Evolutionary conservation across 495 filamentous ascomycete species (phyloP).

Genomic region (Terfezia claveryi): DNA sequence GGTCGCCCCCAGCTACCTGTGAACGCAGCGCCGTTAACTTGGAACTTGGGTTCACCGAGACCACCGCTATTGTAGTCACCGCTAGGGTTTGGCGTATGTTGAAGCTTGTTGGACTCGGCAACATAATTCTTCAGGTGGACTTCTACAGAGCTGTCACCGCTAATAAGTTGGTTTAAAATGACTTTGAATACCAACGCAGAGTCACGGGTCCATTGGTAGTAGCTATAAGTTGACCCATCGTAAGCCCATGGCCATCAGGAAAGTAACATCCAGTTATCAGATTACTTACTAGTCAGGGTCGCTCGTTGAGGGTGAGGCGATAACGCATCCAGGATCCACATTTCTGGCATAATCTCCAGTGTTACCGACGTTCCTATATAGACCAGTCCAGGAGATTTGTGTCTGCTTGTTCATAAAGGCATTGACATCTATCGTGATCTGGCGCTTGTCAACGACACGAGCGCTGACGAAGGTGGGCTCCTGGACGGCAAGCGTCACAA

Average conservation of each 20-base stretch:
- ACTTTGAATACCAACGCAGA: constrained; percentile 40
- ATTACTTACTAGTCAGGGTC: too few relatives aligned
- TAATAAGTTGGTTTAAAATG: constrained; percentile 32
- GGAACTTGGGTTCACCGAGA: constrained; percentile 40
- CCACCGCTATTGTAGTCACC: constrained; percentile 17
- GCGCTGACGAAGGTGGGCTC: too few relatives aligned
- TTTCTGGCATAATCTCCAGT: constrained; percentile 26
- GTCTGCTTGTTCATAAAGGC: constrained; percentile 17
- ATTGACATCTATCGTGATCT: too few relatives aligned
- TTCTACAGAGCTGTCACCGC: constrained; percentile 18
- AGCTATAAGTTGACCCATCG: neutral
- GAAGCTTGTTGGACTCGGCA: constrained; percentile 21
- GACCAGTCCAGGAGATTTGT: constrained; percentile 28
- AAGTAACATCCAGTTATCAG: too few relatives aligned
- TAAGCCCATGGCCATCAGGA: too few relatives aligned
- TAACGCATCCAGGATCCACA: constrained; percentile 31
- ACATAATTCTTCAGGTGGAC: constrained; percentile 12
- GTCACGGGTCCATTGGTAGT: constrained; percentile 52
- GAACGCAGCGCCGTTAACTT: constrained; percentile 36
- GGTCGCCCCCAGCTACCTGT: constrained; percentile 47
- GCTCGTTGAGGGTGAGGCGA: constrained; percentile 22
- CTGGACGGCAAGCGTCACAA: too few relatives aligned
- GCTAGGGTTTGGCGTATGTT: constrained; percentile 8
- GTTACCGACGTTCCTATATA: constrained; percentile 40
- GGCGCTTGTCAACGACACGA: too few relatives aligned